A percentile compares a stretch with the other conserved stretches of the same genome.
phyloP scores from a whole-genome alignment of 257 asterid species.

The Nicotiana noctiflora region DNA sequence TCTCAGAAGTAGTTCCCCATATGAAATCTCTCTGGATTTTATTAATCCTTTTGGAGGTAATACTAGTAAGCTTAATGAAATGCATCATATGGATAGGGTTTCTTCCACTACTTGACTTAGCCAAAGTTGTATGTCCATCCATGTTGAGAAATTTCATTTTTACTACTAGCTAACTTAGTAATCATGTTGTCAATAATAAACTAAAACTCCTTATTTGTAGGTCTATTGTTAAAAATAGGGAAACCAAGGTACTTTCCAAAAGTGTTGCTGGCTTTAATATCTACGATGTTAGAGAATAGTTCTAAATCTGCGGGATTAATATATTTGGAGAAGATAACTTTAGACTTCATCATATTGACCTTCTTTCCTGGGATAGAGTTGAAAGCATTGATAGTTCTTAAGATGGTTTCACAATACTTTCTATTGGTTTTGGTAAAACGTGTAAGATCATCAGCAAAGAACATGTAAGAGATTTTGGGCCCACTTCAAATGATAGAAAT shows the following conservation, averaged over 20 bases:
- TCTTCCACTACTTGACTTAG: not conserved
- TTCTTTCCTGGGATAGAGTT: not conserved
- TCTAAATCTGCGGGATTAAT: not conserved
- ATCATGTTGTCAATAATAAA: not conserved
- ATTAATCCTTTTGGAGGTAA: not conserved
- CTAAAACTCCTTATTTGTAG: too few species aligned
- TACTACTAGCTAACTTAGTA: too few species aligned
- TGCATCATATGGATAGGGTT: not conserved
- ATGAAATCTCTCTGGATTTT: not conserved
- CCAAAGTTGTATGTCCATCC: not conserved
- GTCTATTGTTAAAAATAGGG: not conserved
- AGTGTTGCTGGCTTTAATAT: too few species aligned
- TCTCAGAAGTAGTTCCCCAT: not conserved
- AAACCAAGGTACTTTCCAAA: not conserved
- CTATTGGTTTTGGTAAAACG: not conserved
- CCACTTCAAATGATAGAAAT: not conserved
- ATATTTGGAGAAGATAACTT: too few species aligned
- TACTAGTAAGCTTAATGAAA: not conserved
- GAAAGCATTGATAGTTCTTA: too few species aligned
- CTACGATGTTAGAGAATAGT: not conserved
- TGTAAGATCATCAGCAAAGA: not conserved
- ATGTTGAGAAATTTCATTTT: not conserved
- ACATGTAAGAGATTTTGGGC: not conserved
- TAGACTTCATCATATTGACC: too few species aligned
- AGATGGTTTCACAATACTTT: not conserved